Evolutionary conservation across 768 basidiomycete genomes (phyloP).

Genomic region (Daedaleopsis nitida): DNA sequence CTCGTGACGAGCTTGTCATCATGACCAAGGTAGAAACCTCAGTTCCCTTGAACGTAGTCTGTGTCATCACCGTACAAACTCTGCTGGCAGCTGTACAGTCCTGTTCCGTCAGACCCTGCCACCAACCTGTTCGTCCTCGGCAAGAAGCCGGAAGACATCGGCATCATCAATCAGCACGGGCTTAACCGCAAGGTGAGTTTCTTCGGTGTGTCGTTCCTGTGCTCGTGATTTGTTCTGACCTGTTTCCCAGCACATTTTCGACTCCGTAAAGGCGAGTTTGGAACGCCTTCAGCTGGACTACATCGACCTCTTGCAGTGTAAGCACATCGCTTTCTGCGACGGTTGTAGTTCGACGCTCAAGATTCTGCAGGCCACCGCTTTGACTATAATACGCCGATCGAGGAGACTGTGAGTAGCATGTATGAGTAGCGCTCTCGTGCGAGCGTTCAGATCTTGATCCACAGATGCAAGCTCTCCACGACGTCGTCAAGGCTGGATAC

Average conservation of each 20-base stretch:
- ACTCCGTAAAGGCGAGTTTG: slow-evolving; percentile 46
- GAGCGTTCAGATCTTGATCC: neutral
- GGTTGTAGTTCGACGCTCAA: neutral
- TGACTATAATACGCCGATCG: slow-evolving; percentile 42
- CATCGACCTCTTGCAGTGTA: slow-evolving; percentile 59
- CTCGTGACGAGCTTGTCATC: slow-evolving; percentile 49
- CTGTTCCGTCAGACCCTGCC: neutral
- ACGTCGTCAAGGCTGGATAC: slow-evolving; percentile 48
- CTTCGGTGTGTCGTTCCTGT: too few relatives aligned
- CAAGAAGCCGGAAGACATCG: slow-evolving; percentile 22
- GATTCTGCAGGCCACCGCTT: slow-evolving; percentile 34
- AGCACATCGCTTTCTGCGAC: neutral
- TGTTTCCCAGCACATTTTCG: slow-evolving; percentile 66
- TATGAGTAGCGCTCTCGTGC: too few relatives aligned
- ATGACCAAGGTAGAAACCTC: slow-evolving; percentile 46
- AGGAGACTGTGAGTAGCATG: slow-evolving; percentile 29
- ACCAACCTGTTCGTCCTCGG: neutral
- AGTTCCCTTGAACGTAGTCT: too few relatives aligned
- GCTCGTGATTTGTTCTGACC: too few relatives aligned
- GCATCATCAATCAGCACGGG: slow-evolving; percentile 42
- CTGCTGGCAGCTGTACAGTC: neutral
- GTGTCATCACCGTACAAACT: too few relatives aligned
- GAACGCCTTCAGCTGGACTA: slow-evolving; percentile 50
- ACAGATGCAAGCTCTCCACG: slow-evolving; percentile 40
- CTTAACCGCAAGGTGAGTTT: slow-evolving; percentile 40